Evolutionary conservation across 768 basidiomycete species (phyloP).

Genomic region (Tylopilus rubrobrunneus): DNA sequence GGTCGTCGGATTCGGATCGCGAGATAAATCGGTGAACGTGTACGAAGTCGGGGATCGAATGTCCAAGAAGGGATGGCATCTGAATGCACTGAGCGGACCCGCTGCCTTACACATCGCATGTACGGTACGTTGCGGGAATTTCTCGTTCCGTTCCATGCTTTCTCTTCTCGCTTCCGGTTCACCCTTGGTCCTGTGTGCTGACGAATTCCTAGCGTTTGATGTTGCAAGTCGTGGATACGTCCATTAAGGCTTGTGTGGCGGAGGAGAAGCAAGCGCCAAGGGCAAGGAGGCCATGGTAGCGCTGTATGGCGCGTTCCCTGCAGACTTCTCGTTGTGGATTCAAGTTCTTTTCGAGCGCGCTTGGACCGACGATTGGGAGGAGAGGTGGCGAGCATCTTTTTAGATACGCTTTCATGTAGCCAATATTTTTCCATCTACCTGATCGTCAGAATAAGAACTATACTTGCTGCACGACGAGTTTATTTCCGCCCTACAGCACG

Average conservation of each 20-base stretch:
- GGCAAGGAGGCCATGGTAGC: slow-evolving; percentile 88
- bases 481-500: too few relatives aligned
- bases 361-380: slow-evolving; percentile 77
- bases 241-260: slow-evolving; percentile 73
- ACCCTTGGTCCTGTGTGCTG: neutral
- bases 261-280: slow-evolving; percentile 59
- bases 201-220: slow-evolving; percentile 60
- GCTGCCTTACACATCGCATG: slow-evolving; percentile 89
- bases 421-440: too few relatives aligned
- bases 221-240: slow-evolving; percentile 67
- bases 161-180: too few relatives aligned
- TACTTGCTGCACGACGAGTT: too few relatives aligned
- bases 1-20: slow-evolving; percentile 83
- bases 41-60: slow-evolving; percentile 89
- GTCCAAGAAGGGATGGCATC: slow-evolving; percentile 83
- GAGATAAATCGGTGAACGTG: slow-evolving; percentile 52
- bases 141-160: slow-evolving; percentile 24
- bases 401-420: slow-evolving; percentile 82
- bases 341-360: slow-evolving; percentile 74
- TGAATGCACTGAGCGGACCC: slow-evolving; percentile 79
- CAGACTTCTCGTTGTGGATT: neutral
- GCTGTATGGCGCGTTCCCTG: slow-evolving; percentile 66
- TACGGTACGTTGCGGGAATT: slow-evolving; percentile 76
- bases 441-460: too few relatives aligned
- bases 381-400: slow-evolving; percentile 73